Evolutionary conservation across 225 moss, liverwort and hornwort species (phyloP).

Genomic region (Takakia lepidozioides): DNA sequence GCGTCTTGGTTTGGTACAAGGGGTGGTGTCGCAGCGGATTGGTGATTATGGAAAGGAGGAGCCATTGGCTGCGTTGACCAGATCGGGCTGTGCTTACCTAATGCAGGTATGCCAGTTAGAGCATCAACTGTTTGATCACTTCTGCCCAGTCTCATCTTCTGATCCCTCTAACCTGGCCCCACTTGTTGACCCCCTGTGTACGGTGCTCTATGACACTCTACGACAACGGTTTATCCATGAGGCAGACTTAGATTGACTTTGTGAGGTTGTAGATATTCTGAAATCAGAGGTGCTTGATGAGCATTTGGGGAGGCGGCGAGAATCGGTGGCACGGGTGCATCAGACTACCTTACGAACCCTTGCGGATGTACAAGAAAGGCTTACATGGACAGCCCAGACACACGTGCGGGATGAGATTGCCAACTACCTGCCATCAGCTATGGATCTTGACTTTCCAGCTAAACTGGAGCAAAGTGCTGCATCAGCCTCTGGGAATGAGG

Average conservation of each 20-base stretch:
- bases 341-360: too few relatives aligned
- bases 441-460: constrained; percentile 43
- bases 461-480: too few relatives aligned
- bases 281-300: constrained; percentile 50
- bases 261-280: constrained; percentile 49
- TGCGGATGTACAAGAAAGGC: too few relatives aligned
- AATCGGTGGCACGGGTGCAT: too few relatives aligned
- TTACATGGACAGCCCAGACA: too few relatives aligned
- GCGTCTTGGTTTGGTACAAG: constrained; percentile 75
- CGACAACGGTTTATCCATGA: constrained; percentile 48
- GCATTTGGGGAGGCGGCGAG: too few relatives aligned
- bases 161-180: constrained; percentile 36
- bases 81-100: constrained; percentile 95
- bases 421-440: constrained; percentile 28
- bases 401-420: constrained; percentile 58
- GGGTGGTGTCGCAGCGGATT: constrained; percentile 44
- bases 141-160: constrained; percentile 43
- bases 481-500: too few relatives aligned
- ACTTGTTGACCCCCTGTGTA: constrained; percentile 42
- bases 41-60: constrained; percentile 75
- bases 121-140: constrained; percentile 52
- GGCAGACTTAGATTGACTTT: constrained; percentile 46
- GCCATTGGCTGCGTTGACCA: constrained; percentile 78
- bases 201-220: constrained; percentile 48
- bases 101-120: constrained; percentile 54